Percentiles rank a stretch among this genome's conserved stretches.
Evolutionary conservation across 352 stramenopile species (phyloP).

Genomic region (Blastocystis sp.): DNA sequence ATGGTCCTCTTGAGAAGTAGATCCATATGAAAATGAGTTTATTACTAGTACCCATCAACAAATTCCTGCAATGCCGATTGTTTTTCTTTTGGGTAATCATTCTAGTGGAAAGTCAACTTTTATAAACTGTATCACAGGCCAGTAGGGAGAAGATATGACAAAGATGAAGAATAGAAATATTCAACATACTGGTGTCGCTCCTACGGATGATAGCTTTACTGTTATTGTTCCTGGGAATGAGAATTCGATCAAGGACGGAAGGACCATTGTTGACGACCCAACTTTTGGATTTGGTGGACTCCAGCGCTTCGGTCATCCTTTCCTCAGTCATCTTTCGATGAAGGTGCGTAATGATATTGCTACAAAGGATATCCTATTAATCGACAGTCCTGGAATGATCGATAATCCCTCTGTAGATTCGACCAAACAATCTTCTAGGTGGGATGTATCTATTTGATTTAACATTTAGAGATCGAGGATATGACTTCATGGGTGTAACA

Average conservation of each 20-base stretch:
- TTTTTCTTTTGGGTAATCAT: constrained; percentile 97
- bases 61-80: constrained; percentile 79
- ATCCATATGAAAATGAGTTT: not conserved
- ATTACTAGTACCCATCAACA: constrained; percentile 47
- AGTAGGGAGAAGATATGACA: constrained; percentile 58
- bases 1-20: constrained; percentile 59
- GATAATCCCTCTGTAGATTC: constrained; percentile 75
- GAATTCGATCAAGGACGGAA: constrained; percentile 93
- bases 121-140: constrained; percentile 93
- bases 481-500: constrained; percentile 68
- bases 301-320: constrained; percentile 85
- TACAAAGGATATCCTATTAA: constrained; percentile 89
- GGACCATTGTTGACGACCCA: constrained; percentile 84
- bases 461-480: constrained; percentile 63
- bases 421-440: constrained; percentile 21
- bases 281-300: constrained; percentile 92
- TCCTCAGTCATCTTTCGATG: constrained; percentile 94
- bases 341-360: constrained; percentile 86
- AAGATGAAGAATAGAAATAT: constrained; percentile 70
- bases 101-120: constrained; percentile 93
- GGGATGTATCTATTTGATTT: not conserved
- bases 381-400: constrained; percentile 98
- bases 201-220: constrained; percentile 97
- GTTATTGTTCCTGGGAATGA: constrained; percentile 88
- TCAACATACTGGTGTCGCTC: constrained; percentile 95